phyloP scores from a whole-genome alignment of 192 early-diverging fungal species.

The Rhizophagus sp. region DNA sequence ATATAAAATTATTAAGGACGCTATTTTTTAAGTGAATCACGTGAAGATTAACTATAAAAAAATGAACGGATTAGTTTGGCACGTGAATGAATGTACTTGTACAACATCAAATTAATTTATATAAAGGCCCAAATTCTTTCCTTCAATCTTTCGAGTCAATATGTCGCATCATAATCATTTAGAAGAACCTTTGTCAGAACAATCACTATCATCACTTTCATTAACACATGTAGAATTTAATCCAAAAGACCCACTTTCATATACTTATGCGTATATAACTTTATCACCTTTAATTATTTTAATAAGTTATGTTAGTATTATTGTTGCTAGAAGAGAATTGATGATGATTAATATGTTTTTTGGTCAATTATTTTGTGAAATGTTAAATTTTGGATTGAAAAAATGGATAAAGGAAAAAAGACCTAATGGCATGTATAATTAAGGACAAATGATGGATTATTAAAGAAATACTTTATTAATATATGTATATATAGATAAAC shows the following conservation, averaged over 20 bases:
- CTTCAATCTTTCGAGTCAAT: background rate
- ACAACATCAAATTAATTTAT: background rate
- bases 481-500: slow-evolving; percentile 48
- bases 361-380: slow-evolving; percentile 75
- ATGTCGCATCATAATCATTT: background rate
- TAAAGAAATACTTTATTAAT: background rate
- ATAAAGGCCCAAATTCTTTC: background rate
- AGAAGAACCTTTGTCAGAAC: slow-evolving; percentile 36
- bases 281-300: slow-evolving; percentile 68
- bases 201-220: slow-evolving; percentile 57
- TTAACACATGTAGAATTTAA: slow-evolving; percentile 75
- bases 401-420: slow-evolving; percentile 57
- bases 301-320: slow-evolving; percentile 65
- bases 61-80: too few relatives aligned
- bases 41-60: background rate
- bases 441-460: background rate
- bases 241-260: slow-evolving; percentile 55
- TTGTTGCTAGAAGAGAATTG: slow-evolving; percentile 62
- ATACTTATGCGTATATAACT: slow-evolving; percentile 61
- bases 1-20: background rate
- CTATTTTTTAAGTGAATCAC: background rate
- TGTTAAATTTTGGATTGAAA: slow-evolving; percentile 64
- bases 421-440: slow-evolving; percentile 54
- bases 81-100: background rate
- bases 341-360: slow-evolving; percentile 58